A percentile compares a stretch with the other conserved stretches of the same genome.
Evolutionary conservation across 768 basidiomycete species (phyloP).

Genomic region (Rhodotorula paludigena): DNA sequence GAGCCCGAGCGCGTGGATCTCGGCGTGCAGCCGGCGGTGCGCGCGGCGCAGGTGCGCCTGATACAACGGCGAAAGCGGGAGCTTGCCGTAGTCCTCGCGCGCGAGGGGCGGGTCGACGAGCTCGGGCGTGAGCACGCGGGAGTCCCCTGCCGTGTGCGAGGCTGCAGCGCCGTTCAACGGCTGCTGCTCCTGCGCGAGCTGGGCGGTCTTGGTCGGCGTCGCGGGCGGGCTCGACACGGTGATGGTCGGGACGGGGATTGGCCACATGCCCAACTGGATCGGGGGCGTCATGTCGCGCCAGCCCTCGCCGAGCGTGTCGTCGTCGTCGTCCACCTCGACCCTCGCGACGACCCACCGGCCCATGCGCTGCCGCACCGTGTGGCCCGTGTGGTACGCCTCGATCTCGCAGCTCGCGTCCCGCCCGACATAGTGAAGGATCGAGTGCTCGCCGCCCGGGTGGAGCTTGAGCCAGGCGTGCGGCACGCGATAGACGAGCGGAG

Average conservation of each 20-base stretch:
- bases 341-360: constrained; percentile 28
- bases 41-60: constrained; percentile 51
- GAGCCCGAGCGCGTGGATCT: constrained; percentile 70
- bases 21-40: constrained; percentile 71
- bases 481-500: constrained; percentile 36
- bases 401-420: constrained; percentile 93
- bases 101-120: constrained; percentile 32
- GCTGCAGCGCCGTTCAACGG: too few species aligned
- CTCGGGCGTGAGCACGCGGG: constrained; percentile 14
- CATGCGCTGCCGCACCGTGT: constrained; percentile 34
- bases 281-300: constrained; percentile 40
- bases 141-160: background rate
- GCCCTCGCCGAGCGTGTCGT: constrained; percentile 19
- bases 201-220: background rate
- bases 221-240: constrained; percentile 22
- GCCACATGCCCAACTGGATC: constrained; percentile 37
- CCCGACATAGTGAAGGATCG: constrained; percentile 90
- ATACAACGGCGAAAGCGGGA: constrained; percentile 35
- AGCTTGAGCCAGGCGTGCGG: constrained; percentile 33
- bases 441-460: constrained; percentile 73
- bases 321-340: constrained; percentile 29
- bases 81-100: background rate
- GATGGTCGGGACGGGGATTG: constrained; percentile 33
- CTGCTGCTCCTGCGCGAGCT: background rate
- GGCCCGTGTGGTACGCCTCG: constrained; percentile 68